Conservation (phyloP, 208 protist species). For the Trypanosomatidae sp. region DNA sequence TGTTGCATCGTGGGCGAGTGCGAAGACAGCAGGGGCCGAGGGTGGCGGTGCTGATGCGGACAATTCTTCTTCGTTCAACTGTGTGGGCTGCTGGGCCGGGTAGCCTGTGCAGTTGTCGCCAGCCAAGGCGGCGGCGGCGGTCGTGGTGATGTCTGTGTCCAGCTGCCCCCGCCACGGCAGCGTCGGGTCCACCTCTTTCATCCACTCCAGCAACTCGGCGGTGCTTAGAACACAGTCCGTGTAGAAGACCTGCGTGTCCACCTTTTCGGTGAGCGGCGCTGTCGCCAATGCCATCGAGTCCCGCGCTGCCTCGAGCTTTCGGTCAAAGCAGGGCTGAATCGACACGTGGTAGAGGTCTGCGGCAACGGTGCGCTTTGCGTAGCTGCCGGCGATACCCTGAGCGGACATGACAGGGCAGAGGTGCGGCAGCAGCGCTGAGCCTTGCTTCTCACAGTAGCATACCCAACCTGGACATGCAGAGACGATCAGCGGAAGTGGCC, state of each 20-base stretch:
- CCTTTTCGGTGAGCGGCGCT: constrained; percentile 6
- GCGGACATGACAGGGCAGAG: constrained; percentile 95
- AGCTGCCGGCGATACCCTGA: constrained; percentile 96
- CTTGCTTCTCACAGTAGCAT: constrained; percentile 98
- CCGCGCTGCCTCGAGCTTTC: constrained; percentile 97
- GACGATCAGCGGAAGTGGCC: constrained; percentile 90
- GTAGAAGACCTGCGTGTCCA: constrained; percentile 44
- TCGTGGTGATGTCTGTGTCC: constrained; percentile 15
- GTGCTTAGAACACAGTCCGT: constrained; percentile 97
- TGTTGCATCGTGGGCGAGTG: constrained; percentile 14
- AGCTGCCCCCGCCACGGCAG: constrained; percentile 49
- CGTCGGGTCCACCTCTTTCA: constrained; percentile 53
- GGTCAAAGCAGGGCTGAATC: constrained; percentile 99
- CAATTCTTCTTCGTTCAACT: neutral
- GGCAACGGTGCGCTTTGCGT: constrained; percentile 67
- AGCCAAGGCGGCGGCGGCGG: neutral
- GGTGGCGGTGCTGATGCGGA: neutral
- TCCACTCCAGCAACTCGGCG: constrained; percentile 91
- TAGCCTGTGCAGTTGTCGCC: neutral
- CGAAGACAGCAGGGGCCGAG: neutral
- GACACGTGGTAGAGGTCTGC: constrained; percentile 90
- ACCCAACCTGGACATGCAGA: constrained; percentile 97
- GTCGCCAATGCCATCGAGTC: constrained; percentile 38
- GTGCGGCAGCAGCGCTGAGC: constrained; percentile 89
- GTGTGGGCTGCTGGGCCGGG: neutral